Conservation (phyloP, 768 basidiomycete species). For the Calvatia gigantea region DNA sequence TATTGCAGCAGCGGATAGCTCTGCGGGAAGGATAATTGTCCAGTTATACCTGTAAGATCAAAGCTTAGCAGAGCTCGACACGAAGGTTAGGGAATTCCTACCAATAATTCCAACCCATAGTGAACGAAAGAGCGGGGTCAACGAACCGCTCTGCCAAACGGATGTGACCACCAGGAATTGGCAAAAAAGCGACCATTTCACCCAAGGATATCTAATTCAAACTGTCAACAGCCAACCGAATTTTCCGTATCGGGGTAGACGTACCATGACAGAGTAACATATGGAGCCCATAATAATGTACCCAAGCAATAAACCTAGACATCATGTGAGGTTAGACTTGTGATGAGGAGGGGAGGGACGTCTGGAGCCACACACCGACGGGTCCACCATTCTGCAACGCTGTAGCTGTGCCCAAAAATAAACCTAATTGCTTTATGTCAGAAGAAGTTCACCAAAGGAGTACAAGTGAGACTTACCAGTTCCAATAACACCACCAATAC, state of each 20-base stretch:
- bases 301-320: constrained; percentile 63
- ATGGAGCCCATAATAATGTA: constrained; percentile 64
- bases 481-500: constrained; percentile 61
- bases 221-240: too few species aligned
- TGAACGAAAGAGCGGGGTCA: constrained; percentile 65
- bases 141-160: constrained; percentile 81
- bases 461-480: constrained; percentile 41
- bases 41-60: constrained; percentile 45
- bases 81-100: constrained; percentile 5
- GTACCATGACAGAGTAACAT: constrained; percentile 70
- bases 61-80: constrained; percentile 25
- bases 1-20: constrained; percentile 71
- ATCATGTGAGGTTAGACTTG: too few species aligned
- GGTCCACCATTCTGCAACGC: constrained; percentile 59
- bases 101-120: constrained; percentile 55
- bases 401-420: constrained; percentile 65
- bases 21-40: constrained; percentile 67
- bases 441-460: not conserved
- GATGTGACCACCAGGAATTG: constrained; percentile 78
- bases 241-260: too few species aligned
- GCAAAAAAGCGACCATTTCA: constrained; percentile 77
- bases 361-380: constrained; percentile 38
- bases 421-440: constrained; percentile 33
- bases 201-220: constrained; percentile 69
- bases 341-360: not conserved